Conservation (phyloP, 257 asterid genomes). For the Solanum habrochaites region DNA sequence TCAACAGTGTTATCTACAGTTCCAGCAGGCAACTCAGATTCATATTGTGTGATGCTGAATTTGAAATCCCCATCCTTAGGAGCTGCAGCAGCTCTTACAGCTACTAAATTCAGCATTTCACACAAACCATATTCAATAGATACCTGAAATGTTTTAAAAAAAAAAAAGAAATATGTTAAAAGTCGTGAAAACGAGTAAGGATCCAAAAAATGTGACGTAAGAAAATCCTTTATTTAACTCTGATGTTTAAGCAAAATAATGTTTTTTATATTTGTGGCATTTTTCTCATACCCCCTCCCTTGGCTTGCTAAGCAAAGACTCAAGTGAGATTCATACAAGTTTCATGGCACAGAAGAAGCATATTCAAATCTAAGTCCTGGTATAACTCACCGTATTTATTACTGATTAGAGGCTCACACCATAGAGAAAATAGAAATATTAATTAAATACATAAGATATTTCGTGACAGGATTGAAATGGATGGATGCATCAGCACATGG, state of each 20-base stretch:
- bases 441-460: background rate
- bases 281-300: background rate
- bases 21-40: constrained; percentile 65
- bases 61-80: constrained; percentile 66
- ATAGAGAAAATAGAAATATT: background rate
- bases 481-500: background rate
- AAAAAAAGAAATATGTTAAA: background rate
- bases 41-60: constrained; percentile 48
- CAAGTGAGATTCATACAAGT: background rate
- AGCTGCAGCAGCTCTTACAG: constrained; percentile 53
- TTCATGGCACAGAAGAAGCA: background rate
- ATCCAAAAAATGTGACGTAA: background rate
- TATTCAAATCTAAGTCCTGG: background rate
- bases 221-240: background rate
- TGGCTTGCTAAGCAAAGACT: background rate
- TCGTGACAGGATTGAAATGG: background rate
- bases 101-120: constrained; percentile 65
- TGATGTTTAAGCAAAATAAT: background rate
- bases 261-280: background rate
- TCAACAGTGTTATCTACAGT: constrained; percentile 37
- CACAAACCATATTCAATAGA: constrained; percentile 73
- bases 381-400: background rate
- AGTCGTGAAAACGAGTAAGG: background rate
- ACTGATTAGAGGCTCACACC: background rate
- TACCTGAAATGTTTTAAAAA: constrained; percentile 29